Percentiles rank a stretch among this genome's conserved stretches.
Conservation (phyloP, 352 stramenopile genomes). For the Phytophthora pini region DNA sequence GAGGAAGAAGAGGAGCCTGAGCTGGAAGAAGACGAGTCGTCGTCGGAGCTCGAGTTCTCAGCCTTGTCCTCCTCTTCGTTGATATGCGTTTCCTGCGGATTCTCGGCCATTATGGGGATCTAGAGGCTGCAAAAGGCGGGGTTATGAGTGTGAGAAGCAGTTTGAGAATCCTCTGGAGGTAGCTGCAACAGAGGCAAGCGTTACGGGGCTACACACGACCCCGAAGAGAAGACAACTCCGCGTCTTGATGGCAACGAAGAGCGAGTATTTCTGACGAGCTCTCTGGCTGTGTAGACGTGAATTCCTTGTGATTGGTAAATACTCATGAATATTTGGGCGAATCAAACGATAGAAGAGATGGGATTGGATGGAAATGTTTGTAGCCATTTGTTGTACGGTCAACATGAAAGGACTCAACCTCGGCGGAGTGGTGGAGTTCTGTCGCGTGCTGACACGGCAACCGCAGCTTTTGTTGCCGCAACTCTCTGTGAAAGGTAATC, state of each 20-base stretch:
- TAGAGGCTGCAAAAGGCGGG: not conserved
- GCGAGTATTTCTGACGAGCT: conserved; percentile 37
- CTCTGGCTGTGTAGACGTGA: conserved; percentile 27
- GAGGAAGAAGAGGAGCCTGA: conserved; percentile 81
- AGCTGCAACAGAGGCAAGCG: too few relatives aligned
- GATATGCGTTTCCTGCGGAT: conserved; percentile 29
- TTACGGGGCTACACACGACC: not conserved
- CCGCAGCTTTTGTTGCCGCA: conserved; percentile 84
- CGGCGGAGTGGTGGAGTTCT: conserved; percentile 82
- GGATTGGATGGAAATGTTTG: conserved; percentile 15
- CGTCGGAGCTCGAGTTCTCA: conserved; percentile 74
- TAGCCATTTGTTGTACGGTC: conserved; percentile 1
- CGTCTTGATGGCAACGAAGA: conserved; percentile 17
- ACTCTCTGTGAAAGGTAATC: conserved; percentile 76
- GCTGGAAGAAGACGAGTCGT: conserved; percentile 80
- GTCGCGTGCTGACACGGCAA: conserved; percentile 68
- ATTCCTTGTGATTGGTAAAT: conserved; percentile 32
- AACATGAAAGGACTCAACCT: conserved; percentile 81
- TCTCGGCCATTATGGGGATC: conserved; percentile 35
- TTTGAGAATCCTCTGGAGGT: not conserved
- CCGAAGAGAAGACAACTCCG: not conserved
- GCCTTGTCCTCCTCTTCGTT: conserved; percentile 54
- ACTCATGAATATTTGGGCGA: conserved; percentile 13
- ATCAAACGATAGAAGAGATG: conserved; percentile 26
- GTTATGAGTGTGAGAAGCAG: not conserved